Conservation (phyloP, 352 stramenopile species). For the Pythium guiyangense region DNA sequence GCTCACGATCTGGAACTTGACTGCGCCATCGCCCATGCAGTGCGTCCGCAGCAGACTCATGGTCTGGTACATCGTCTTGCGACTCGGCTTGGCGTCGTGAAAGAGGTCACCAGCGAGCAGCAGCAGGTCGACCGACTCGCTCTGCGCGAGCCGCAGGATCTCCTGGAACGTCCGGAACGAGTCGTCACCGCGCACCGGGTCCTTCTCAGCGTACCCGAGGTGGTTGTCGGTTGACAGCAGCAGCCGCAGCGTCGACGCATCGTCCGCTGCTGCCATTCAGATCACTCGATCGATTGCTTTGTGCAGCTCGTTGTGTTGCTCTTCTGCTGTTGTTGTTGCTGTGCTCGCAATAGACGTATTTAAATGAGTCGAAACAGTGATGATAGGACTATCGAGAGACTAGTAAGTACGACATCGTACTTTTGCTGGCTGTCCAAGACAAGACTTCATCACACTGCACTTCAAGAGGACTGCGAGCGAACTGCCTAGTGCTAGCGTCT, state of each 20-base stretch:
- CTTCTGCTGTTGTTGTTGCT: not conserved
- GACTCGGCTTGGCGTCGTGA: constrained; percentile 98
- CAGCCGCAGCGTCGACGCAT: constrained; percentile 71
- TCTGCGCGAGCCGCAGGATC: constrained; percentile 68
- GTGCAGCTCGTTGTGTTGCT: not conserved
- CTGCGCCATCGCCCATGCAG: constrained; percentile 89
- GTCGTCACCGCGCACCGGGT: constrained; percentile 94
- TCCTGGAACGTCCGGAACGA: constrained; percentile 89
- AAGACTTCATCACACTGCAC: too few species aligned
- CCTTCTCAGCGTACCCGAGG: constrained; percentile 94
- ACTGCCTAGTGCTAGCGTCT: too few species aligned
- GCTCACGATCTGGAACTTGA: constrained; percentile 88
- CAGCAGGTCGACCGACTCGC: constrained; percentile 86
- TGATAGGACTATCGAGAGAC: not conserved
- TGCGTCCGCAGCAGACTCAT: constrained; percentile 95
- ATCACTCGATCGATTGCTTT: not conserved
- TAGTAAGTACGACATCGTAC: not conserved
- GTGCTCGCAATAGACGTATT: too few species aligned
- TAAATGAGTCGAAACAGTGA: not conserved
- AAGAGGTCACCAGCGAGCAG: constrained; percentile 98
- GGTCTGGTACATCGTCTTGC: constrained; percentile 95
- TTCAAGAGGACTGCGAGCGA: too few species aligned
- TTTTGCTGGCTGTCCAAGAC: too few species aligned
- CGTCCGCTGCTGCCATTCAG: constrained; percentile 1
- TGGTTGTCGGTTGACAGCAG: constrained; percentile 99